These are phyloP conservation scores for Dioscorea cayenensis DNA, from an alignment of 116 monocot genomes.

Conservation along the genomic window DNA sequence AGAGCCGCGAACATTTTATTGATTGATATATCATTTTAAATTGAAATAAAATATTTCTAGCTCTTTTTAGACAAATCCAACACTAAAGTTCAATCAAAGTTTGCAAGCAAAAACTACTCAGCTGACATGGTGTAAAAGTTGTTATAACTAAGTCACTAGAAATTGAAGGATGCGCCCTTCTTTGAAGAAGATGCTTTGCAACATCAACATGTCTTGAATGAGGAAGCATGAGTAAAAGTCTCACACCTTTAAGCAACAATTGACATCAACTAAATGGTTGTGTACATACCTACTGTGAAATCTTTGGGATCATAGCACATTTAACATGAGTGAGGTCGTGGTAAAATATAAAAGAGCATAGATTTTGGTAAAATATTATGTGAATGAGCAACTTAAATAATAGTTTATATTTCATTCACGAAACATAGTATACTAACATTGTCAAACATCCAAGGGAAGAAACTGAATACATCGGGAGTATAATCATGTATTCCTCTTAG, in stretches of 20 bases:
- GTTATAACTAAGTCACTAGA: slow-evolving; percentile 69
- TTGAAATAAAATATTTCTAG: neutral
- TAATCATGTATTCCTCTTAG: no score
- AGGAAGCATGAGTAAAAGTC: slow-evolving; percentile 86
- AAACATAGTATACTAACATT: no score
- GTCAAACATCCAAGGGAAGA: no score
- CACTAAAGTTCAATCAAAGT: neutral
- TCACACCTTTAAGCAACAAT: slow-evolving; percentile 48
- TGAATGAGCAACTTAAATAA: no score
- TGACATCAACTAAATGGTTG: neutral
- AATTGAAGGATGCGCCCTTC: slow-evolving; percentile 74
- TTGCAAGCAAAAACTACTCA: slow-evolving; percentile 57
- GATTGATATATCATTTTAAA: neutral
- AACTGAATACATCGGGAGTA: no score
- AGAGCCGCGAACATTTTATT: neutral
- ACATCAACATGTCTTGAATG: slow-evolving; percentile 59
- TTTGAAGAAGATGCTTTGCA: slow-evolving; percentile 70
- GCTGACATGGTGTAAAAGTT: slow-evolving; percentile 86
- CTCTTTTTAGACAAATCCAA: neutral
- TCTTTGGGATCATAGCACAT: neutral
- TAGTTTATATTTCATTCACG: no score
- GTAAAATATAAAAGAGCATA: neutral
- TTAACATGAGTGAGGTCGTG: neutral
- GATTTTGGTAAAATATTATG: neutral
- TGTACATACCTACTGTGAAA: neutral